Percentiles rank a stretch among this genome's conserved stretches.
Conservation (phyloP, 176 grass and related monocot genomes). For the Phragmites australis region DNA sequence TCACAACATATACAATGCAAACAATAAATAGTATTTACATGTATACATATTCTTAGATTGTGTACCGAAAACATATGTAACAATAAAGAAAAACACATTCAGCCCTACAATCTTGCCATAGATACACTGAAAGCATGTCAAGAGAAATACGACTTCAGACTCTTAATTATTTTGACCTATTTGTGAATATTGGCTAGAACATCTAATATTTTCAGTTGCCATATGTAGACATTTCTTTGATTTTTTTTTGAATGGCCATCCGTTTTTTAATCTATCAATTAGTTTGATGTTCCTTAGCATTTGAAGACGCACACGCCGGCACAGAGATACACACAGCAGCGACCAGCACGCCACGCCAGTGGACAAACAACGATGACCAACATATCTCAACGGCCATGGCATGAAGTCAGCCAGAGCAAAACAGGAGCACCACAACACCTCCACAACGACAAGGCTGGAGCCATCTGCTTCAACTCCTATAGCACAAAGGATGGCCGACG, state of each 20-base stretch:
- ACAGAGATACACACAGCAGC: no score
- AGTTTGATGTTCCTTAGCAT: neutral
- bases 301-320: neutral
- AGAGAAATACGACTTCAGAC: neutral
- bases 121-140: constrained; percentile 6
- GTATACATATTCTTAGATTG: neutral
- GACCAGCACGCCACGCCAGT: no score
- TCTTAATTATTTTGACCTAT: neutral
- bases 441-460: no score
- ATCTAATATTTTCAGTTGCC: neutral
- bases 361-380: no score
- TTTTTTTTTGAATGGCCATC: neutral
- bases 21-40: neutral
- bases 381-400: no score
- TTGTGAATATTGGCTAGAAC: neutral
- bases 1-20: neutral
- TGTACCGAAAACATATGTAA: neutral
- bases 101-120: neutral
- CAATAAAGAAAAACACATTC: neutral
- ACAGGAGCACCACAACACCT: no score
- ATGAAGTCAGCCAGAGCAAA: no score
- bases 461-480: no score
- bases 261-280: neutral
- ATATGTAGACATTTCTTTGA: neutral
- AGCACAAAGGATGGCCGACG: no score